Conservation (phyloP, 2,329 filamentous ascomycete genomes). For the Geosmithia flava region DNA sequence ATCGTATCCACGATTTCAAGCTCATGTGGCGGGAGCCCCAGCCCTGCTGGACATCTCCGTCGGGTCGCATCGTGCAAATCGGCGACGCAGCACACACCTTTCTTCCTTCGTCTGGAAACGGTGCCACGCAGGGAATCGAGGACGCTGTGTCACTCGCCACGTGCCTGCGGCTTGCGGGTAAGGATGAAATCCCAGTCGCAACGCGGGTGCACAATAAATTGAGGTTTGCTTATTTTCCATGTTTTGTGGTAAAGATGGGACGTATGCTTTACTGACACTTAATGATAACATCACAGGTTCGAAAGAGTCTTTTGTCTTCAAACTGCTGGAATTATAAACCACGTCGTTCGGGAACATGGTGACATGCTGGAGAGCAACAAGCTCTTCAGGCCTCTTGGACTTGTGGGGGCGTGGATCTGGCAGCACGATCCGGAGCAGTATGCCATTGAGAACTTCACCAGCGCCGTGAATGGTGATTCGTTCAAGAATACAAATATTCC, state of each 20-base stretch:
- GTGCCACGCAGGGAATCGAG: conserved; percentile 9
- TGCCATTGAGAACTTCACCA: conserved; percentile 12
- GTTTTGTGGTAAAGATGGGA: no score
- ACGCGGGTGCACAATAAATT: conserved; percentile 2
- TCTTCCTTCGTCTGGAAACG: conserved; percentile 7
- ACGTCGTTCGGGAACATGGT: conserved; percentile 7
- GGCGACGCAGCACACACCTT: conserved; percentile 9
- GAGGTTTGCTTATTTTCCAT: no score
- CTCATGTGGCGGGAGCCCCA: conserved; percentile 35
- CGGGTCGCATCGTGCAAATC: conserved; percentile 7
- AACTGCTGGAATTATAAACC: conserved; percentile 8
- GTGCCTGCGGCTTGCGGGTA: conserved; percentile 5
- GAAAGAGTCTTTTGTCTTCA: conserved; percentile 7
- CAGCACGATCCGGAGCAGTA: conserved; percentile 16
- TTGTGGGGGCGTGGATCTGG: conserved; percentile 6
- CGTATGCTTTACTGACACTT: no score
- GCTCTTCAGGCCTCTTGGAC: conserved; percentile 1
- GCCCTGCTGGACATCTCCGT: conserved; percentile 25
- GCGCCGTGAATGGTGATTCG: conserved; percentile 8
- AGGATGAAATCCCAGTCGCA: conserved; percentile 1
- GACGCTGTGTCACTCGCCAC: conserved; percentile 8
- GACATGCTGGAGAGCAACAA: conserved; percentile 6
- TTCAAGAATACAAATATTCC: conserved; percentile 18
- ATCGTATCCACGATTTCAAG: conserved; percentile 31
- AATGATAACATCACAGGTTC: no score